Percentiles rank a stretch among this genome's conserved stretches.
phyloP scores from a whole-genome alignment of 2,329 filamentous ascomycete species.

The Onygenales sp. region DNA sequence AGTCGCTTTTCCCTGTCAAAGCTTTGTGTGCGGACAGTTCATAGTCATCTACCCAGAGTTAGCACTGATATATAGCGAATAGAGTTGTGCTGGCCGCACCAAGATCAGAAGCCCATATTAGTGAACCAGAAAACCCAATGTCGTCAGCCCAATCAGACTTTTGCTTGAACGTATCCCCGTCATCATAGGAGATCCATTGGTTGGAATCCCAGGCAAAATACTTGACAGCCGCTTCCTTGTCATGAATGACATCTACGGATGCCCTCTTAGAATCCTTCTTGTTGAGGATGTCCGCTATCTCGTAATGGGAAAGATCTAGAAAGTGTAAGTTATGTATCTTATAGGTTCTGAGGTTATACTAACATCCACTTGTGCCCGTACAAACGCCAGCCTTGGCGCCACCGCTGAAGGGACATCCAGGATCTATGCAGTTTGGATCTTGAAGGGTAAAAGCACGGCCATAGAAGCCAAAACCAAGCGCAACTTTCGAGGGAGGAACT shows the following conservation, averaged over 20 bases:
- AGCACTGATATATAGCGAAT: not conserved
- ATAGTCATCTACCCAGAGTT: not conserved
- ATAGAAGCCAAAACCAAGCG: constrained; percentile 38
- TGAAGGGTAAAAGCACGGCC: constrained; percentile 35
- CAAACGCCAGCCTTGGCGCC: constrained; percentile 20
- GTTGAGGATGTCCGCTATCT: constrained; percentile 21
- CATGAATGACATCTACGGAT: not conserved
- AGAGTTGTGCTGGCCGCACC: not conserved
- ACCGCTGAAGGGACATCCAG: constrained; percentile 17
- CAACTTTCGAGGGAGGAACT: constrained; percentile 18
- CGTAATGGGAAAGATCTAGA: constrained; percentile 20
- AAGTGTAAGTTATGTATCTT: not conserved
- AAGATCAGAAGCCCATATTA: constrained; percentile 8
- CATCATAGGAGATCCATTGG: constrained; percentile 9
- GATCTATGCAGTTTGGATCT: constrained; percentile 12
- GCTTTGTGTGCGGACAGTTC: not conserved
- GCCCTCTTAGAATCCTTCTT: not conserved
- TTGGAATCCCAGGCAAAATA: not conserved
- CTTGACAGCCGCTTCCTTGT: constrained; percentile 1
- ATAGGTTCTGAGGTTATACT: not conserved
- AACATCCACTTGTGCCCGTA: constrained; percentile 10
- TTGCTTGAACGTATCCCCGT: constrained; percentile 5
- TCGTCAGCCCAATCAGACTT: constrained; percentile 7
- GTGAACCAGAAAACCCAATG: constrained; percentile 4
- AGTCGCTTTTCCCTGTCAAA: not conserved